Percentiles rank a stretch among this genome's conserved stretches.
phyloP scores from a whole-genome alignment of 768 basidiomycete genomes.

The Leccinellum rugosiceps region DNA sequence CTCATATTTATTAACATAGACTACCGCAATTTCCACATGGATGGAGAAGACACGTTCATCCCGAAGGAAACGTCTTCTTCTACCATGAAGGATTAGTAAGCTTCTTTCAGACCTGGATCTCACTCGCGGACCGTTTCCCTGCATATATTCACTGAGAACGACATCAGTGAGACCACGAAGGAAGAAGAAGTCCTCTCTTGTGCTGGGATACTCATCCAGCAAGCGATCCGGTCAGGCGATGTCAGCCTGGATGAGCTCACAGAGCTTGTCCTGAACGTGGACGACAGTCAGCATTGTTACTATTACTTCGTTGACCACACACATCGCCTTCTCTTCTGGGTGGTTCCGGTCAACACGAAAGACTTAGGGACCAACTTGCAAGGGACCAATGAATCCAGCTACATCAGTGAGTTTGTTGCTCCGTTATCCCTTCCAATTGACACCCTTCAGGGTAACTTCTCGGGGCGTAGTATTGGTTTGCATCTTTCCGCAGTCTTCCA shows the following conservation, averaged over 20 bases:
- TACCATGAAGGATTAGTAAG: conserved; percentile 14
- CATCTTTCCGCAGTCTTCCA: background rate
- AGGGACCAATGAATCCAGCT: conserved; percentile 2
- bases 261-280: conserved; percentile 13
- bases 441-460: conserved; percentile 8
- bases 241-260: conserved; percentile 7
- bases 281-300: background rate
- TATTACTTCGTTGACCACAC: conserved; percentile 20
- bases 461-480: conserved; percentile 13
- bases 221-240: background rate
- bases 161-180: background rate
- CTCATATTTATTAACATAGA: background rate
- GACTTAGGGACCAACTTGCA: conserved; percentile 1
- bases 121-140: background rate
- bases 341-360: background rate
- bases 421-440: background rate
- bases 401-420: conserved; percentile 10
- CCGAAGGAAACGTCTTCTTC: conserved; percentile 12
- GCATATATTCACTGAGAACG: conserved; percentile 15
- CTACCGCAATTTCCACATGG: background rate
- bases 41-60: conserved; percentile 14
- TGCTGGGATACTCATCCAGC: conserved; percentile 6
- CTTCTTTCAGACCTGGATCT: background rate
- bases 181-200: conserved; percentile 1
- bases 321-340: conserved; percentile 17